These are phyloP conservation scores for Yamagishiella unicocca DNA, from an alignment of 139 green algal species.

Conservation along the genomic window DNA sequence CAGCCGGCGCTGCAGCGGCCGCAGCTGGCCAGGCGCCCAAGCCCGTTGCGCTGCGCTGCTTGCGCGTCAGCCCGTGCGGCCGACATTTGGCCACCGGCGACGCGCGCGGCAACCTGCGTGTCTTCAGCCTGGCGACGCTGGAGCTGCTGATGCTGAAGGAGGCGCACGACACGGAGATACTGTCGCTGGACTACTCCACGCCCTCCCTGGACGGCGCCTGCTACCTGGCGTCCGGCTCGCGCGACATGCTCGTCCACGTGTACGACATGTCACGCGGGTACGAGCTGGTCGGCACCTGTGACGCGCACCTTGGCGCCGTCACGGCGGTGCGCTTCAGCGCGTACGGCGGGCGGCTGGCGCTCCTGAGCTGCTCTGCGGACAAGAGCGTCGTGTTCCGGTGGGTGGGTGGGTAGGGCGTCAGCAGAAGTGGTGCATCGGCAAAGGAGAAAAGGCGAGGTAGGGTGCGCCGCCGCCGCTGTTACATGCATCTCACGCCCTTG, in stretches of 20 bases:
- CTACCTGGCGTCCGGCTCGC: conserved; percentile 62
- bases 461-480: no score
- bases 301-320: conserved; percentile 67
- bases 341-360: conserved; percentile 50
- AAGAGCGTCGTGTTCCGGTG: conserved; percentile 61
- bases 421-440: no score
- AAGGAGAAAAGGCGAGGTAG: no score
- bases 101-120: conserved; percentile 63
- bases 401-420: no score
- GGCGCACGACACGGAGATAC: conserved; percentile 69
- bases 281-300: conserved; percentile 65
- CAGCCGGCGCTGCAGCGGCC: background rate
- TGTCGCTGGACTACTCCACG: conserved; percentile 63
- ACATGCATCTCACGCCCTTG: no score
- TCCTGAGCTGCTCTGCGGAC: conserved; percentile 62
- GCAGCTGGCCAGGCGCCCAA: background rate
- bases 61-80: conserved; percentile 56
- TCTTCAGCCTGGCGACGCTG: conserved; percentile 59
- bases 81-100: conserved; percentile 64
- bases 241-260: conserved; percentile 68
- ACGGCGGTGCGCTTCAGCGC: conserved; percentile 65
- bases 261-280: conserved; percentile 60
- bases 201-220: conserved; percentile 16
- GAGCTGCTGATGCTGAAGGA: conserved; percentile 53
- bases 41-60: conserved; percentile 56